phyloP scores from a whole-genome alignment of 2,329 filamentous ascomycete species.

The Colletotrichum costaricense region DNA sequence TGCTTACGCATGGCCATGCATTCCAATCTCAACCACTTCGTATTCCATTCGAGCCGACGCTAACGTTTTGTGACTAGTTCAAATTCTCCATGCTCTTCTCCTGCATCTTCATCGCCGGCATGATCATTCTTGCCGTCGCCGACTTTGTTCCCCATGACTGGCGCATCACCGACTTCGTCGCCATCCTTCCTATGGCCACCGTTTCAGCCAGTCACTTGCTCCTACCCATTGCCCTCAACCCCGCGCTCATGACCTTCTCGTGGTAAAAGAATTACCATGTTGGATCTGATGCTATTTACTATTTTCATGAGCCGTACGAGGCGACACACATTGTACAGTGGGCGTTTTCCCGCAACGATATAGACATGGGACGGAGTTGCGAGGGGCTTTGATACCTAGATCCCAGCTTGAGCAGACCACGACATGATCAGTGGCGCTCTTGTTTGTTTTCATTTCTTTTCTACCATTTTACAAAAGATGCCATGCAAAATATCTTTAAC shows the following conservation, averaged over 20 bases:
- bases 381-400: constrained; percentile 31
- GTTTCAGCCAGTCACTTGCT: constrained; percentile 77
- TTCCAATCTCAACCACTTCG: background rate
- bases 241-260: constrained; percentile 83
- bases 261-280: constrained; percentile 62
- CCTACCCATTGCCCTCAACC: constrained; percentile 79
- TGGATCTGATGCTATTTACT: background rate
- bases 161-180: constrained; percentile 77
- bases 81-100: constrained; percentile 77
- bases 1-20: constrained; percentile 41
- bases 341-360: constrained; percentile 27
- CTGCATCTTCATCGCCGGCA: constrained; percentile 66
- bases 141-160: constrained; percentile 74
- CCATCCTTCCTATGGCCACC: constrained; percentile 80
- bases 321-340: constrained; percentile 23
- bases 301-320: constrained; percentile 25
- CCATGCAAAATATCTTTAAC: constrained; percentile 3
- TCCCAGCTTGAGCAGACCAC: constrained; percentile 22
- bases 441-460: constrained; percentile 1
- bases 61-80: constrained; percentile 59
- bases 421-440: constrained; percentile 10
- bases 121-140: constrained; percentile 73
- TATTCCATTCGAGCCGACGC: constrained; percentile 2
- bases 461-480: background rate
- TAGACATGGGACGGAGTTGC: constrained; percentile 35